A percentile compares a stretch with the other conserved stretches of the same genome.
Conservation (phyloP, 2,329 filamentous ascomycete genomes). For the Colletotrichum costaricense region DNA sequence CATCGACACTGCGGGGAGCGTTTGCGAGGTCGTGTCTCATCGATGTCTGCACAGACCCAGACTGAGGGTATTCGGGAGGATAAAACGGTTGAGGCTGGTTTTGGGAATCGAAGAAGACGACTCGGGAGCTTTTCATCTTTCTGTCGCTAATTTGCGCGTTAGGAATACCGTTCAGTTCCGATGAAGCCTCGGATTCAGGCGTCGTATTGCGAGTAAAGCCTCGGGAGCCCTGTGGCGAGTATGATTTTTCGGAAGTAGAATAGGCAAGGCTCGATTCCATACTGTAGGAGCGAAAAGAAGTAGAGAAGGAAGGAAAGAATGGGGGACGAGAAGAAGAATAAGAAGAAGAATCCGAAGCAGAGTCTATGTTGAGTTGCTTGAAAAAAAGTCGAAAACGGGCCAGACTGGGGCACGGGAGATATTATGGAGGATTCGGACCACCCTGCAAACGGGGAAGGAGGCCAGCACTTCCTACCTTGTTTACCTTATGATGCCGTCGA, state of each 20-base stretch:
- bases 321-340: not conserved
- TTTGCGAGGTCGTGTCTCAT: constrained; percentile 9
- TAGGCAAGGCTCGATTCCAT: constrained; percentile 25
- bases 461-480: constrained; percentile 5
- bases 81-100: not conserved
- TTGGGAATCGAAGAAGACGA: constrained; percentile 4
- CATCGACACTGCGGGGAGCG: constrained; percentile 17
- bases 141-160: not conserved
- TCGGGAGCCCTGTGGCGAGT: constrained; percentile 19
- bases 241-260: constrained; percentile 32
- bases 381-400: not conserved
- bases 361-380: not conserved
- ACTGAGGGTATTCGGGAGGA: not conserved
- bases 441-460: constrained; percentile 32
- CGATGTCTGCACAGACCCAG: not conserved
- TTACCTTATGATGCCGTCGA: constrained; percentile 26
- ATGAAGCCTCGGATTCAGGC: constrained; percentile 16
- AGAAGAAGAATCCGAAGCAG: not conserved
- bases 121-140: constrained; percentile 4
- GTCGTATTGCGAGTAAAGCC: constrained; percentile 31
- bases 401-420: constrained; percentile 14
- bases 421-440: not conserved
- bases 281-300: not conserved
- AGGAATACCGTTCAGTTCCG: not conserved
- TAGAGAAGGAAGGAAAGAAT: not conserved